Base-by-base conservation (phyloP, 2,329 filamentous ascomycete genomes). In the Pestalotiopsis sp. region DNA sequence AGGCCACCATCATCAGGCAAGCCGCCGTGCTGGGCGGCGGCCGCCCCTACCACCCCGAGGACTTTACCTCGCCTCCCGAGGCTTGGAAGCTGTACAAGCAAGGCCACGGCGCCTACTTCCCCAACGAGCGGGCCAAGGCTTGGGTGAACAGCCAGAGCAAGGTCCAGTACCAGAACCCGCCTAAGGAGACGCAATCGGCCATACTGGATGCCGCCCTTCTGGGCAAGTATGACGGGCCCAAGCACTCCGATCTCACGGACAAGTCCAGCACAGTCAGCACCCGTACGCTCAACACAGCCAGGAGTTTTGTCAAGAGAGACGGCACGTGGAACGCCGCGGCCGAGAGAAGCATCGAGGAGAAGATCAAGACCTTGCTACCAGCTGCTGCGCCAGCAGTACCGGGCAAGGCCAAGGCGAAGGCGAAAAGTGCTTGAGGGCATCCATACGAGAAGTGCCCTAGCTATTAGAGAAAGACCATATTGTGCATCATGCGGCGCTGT, bases 21-120 rank as follows among this genome's bases (percentile, higher is more conserved):
- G 80, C 83, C 75, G 78, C 82, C 17, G 71, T 83, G 57, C 74
- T 84, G 60, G 80, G 78, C 12, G 79, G 81, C 67, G 82, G 79
- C 4, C 68, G 72, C 59, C 66, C 77, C 0, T 83, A 78, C 75
- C 73, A 78, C 67, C 70, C 73, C 13, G 45, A 72, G 39, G 67
- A 75, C 65, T 68, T 65, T 11, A 58, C 69, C 13, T 41, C 71
- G 36, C 65, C 75, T 14, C 66, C 70, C 38, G 77, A 77, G 11
- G 74, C 77, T 45, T 69, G 73, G 69, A 64, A 68, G 38, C 72
- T 70, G 68, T 74, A 72, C 59, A 66, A 64, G 14, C 65, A 76
- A 41, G 75, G 75, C 69, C 71, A 72, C 68, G 81, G 80, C n/a
- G 69, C 81, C 4, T 83, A 83, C 68, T 79, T 83, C 71, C 78